These are phyloP conservation scores for Deuterostichococcus epilithicus DNA, from an alignment of 139 green algal species.

Conservation along the genomic window DNA sequence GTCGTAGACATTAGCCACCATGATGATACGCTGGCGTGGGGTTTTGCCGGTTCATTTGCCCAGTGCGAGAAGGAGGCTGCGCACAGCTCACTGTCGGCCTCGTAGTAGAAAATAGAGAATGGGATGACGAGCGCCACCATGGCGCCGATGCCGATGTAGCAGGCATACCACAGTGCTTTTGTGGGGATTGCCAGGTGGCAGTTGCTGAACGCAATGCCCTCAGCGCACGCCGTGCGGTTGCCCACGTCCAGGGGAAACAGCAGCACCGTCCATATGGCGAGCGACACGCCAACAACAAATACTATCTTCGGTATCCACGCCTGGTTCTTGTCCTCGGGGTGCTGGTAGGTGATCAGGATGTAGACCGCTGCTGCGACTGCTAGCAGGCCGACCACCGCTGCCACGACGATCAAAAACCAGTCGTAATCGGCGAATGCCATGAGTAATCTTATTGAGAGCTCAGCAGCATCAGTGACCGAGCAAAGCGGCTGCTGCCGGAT, in stretches of 20 bases:
- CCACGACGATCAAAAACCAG: conserved; percentile 78
- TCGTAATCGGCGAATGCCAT: conserved; percentile 53
- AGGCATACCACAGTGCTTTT: conserved; percentile 78
- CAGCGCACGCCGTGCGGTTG: conserved; percentile 74
- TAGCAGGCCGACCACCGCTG: conserved; percentile 61
- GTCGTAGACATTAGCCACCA: too few relatives aligned
- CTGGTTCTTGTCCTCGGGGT: conserved; percentile 95
- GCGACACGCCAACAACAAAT: conserved; percentile 77
- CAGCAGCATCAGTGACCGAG: too few relatives aligned
- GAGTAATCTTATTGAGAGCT: too few relatives aligned
- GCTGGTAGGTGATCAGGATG: conserved; percentile 86
- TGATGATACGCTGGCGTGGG: too few relatives aligned
- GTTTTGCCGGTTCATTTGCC: too few relatives aligned
- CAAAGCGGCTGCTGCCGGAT: too few relatives aligned
- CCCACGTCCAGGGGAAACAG: conserved; percentile 94
- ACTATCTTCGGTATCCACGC: conserved; percentile 93
- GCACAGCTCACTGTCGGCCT: conserved; percentile 86
- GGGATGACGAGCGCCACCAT: conserved; percentile 83
- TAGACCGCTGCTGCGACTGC: conserved; percentile 75
- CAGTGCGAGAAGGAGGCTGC: conserved; percentile 3
- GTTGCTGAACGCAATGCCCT: conserved; percentile 52
- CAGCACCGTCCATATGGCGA: conserved; percentile 86
- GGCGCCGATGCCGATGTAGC: conserved; percentile 81
- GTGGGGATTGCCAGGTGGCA: conserved; percentile 88
- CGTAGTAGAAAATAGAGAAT: conserved; percentile 97